Conservation (phyloP, 495 filamentous ascomycete species). For the Talaromyces stipitatus region DNA sequence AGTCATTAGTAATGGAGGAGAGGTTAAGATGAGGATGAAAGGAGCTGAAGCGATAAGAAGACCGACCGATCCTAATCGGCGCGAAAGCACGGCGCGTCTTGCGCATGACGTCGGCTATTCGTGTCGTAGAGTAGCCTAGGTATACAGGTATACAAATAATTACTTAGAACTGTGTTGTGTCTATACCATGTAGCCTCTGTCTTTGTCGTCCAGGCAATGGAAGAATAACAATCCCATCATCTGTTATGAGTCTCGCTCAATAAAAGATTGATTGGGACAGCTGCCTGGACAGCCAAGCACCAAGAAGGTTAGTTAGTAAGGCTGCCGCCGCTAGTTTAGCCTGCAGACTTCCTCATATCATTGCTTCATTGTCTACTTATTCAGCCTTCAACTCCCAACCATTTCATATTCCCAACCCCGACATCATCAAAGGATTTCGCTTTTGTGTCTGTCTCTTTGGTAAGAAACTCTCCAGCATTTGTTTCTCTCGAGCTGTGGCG, state of each 20-base stretch:
- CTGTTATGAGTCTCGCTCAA: no score
- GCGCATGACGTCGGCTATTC: neutral
- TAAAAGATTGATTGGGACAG: no score
- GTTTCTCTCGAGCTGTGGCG: neutral
- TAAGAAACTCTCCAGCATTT: neutral
- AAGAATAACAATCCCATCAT: no score
- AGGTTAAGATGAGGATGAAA: neutral
- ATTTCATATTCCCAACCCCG: neutral
- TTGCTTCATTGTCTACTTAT: neutral
- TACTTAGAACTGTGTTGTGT: no score
- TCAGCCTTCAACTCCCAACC: neutral
- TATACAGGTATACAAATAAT: no score
- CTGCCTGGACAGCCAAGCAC: no score
- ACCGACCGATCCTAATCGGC: constrained; percentile 2
- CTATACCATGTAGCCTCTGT: no score
- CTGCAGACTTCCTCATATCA: no score
- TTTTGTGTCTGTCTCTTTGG: neutral
- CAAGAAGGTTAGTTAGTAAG: no score
- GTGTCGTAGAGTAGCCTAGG: no score
- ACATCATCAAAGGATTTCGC: neutral
- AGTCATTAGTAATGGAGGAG: neutral
- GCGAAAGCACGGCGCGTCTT: neutral
- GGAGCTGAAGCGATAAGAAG: neutral
- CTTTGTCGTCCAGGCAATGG: no score
- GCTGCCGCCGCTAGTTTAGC: no score